These are phyloP conservation scores for Alternaria solani DNA, from an alignment of 2,329 filamentous ascomycete genomes.

Conservation along the genomic window DNA sequence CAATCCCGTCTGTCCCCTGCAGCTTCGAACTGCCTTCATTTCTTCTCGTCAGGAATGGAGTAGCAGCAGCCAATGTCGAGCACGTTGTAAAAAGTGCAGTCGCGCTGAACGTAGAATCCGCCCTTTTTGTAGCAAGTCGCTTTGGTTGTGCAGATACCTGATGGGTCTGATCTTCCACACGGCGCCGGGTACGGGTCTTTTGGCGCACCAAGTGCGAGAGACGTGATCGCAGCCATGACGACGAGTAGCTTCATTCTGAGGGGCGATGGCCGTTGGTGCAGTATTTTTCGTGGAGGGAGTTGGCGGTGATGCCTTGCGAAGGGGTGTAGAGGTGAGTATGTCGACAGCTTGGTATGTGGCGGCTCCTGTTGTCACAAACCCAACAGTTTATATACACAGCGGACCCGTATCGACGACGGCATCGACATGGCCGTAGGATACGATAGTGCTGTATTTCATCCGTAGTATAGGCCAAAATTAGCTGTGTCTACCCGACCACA, in stretches of 20 bases:
- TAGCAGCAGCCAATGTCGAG: slow-evolving; percentile 44
- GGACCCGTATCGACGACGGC: slow-evolving; percentile 13
- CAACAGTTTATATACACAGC: slow-evolving; percentile 16
- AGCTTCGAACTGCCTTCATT: neutral
- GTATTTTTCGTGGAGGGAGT: neutral
- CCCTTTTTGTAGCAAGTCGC: slow-evolving; percentile 33
- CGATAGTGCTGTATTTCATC: neutral
- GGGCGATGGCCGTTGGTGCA: neutral
- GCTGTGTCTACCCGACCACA: neutral
- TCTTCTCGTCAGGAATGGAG: slow-evolving; percentile 31
- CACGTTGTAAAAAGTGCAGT: slow-evolving; percentile 42
- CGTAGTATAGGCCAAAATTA: slow-evolving; percentile 11
- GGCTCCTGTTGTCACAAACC: neutral
- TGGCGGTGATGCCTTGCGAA: neutral
- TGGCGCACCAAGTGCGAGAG: slow-evolving; percentile 29
- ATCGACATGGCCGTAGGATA: slow-evolving; percentile 14
- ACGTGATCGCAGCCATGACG: slow-evolving; percentile 23
- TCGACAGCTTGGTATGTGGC: neutral
- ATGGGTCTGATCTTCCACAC: slow-evolving; percentile 38
- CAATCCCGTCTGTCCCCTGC: neutral
- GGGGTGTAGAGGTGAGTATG: neutral
- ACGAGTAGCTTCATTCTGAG: slow-evolving; percentile 23
- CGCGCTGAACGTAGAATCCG: slow-evolving; percentile 42
- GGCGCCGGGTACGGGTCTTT: slow-evolving; percentile 40
- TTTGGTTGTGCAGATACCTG: slow-evolving; percentile 40